Base-by-base conservation (phyloP, 495 filamentous ascomycete species). In the Talaromyces wortmannii region DNA sequence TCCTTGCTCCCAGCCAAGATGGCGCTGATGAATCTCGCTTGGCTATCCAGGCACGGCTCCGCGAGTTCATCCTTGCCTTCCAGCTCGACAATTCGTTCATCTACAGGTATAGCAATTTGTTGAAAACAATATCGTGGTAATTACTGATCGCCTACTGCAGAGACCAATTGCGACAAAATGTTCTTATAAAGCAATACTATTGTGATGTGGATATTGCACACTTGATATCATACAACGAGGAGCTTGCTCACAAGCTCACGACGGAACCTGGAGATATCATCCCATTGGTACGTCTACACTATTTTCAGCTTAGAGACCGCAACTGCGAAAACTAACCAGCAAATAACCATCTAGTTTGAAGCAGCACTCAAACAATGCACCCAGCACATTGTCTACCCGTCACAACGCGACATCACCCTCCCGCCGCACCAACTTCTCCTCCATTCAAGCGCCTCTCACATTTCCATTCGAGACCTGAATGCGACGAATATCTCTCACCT, bases 121-220 rank as follows among this genome's bases (percentile, higher is more conserved):
- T 31, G 55, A 47, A 36, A 15, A 45, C 45, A 48, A 57, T 42
- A 50, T 40, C 55, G 54, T 50, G 44, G 60, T 51, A 61, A 31
- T 30, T 1, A 12, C 17, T 49, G 36, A 31, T 48, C 4, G 42
- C 5, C 31, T 2, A 1, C 52, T 31, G 23, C 61, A 95, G 95
- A 76, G 95, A 99, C 63, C 94, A 96, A 75, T 80, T 99, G 55
- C 84, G 91, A 57, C 92, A 97, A 63, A 97, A 99, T 74, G 92
- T 91, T 31, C 80, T 99, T 0, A 83, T 96, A 11, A 95, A 95
- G 67, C 89, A 92, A 63, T 97, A 92, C 71, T 95, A 86, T 73
- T 97, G 94, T 73, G 94, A 99, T 69, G 86, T 99, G 59, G 92
- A 99, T 69, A 90, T 99, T 60, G 89, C 89, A 36, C 95, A 99